Conservation (phyloP, 2,329 filamentous ascomycete species). For the Fusarium verticillioides region DNA sequence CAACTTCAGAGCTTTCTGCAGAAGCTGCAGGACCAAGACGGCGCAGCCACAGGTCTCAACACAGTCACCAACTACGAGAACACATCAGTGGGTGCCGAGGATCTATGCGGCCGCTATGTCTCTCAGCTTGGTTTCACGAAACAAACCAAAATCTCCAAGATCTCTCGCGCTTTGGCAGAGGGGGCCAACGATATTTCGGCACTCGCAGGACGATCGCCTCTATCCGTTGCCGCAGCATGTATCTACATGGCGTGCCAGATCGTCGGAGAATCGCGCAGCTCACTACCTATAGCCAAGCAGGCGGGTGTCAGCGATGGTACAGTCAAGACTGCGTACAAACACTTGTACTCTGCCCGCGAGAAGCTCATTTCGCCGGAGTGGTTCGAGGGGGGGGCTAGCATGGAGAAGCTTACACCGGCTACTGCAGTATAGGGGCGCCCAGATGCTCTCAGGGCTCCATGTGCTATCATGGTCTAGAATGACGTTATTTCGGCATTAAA, state of each 20-base stretch:
- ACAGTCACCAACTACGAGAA: conserved; percentile 76
- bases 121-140: conserved; percentile 80
- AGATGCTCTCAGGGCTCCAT: neutral
- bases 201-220: conserved; percentile 89
- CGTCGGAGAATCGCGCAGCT: conserved; percentile 78
- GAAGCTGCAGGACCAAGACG: conserved; percentile 71
- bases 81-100: conserved; percentile 82
- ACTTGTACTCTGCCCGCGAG: conserved; percentile 79
- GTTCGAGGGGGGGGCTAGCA: conserved; percentile 76
- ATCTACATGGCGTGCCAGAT: conserved; percentile 96
- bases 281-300: conserved; percentile 87
- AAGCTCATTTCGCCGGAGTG: conserved; percentile 80
- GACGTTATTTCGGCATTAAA: neutral
- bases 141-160: conserved; percentile 78
- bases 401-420: conserved; percentile 73
- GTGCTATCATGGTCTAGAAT: neutral
- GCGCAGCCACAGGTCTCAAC: conserved; percentile 60
- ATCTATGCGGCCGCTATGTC: conserved; percentile 91
- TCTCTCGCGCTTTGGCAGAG: conserved; percentile 81
- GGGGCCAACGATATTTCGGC: conserved; percentile 81
- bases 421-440: conserved; percentile 2
- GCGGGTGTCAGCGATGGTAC: conserved; percentile 96
- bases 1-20: conserved; percentile 87
- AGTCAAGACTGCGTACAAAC: conserved; percentile 94
- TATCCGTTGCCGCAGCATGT: conserved; percentile 93